A percentile compares a stretch with the other conserved stretches of the same genome.
phyloP scores from a whole-genome alignment of 2,329 filamentous ascomycete genomes.

The Drechslerella dactyloides region DNA sequence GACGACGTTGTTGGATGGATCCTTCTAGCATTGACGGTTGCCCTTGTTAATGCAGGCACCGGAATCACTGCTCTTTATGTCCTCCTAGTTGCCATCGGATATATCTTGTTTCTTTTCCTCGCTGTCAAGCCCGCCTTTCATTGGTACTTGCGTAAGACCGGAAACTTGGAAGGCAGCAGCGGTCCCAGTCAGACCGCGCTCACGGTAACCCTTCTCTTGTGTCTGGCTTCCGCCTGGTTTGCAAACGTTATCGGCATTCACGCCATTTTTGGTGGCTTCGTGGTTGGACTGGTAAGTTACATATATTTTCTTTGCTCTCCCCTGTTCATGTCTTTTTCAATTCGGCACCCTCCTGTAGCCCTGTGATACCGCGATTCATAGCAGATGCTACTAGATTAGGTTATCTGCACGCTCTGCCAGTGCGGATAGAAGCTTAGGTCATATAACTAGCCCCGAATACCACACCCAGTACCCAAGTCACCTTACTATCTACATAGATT shows the following conservation, averaged over 20 bases:
- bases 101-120: conserved; percentile 76
- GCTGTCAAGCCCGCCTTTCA: conserved; percentile 75
- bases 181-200: conserved; percentile 87
- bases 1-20: conserved; percentile 95
- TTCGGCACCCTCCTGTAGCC: neutral
- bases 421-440: no score
- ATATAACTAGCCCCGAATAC: neutral
- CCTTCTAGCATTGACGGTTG: conserved; percentile 87
- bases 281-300: conserved; percentile 66
- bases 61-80: conserved; percentile 85
- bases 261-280: conserved; percentile 90
- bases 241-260: conserved; percentile 90
- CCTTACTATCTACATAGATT: neutral
- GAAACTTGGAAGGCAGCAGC: conserved; percentile 72
- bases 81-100: conserved; percentile 75
- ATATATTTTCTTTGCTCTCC: neutral
- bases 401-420: no score
- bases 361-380: no score
- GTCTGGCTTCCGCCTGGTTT: conserved; percentile 81
- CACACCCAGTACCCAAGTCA: neutral
- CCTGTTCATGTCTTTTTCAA: neutral
- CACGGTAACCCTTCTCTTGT: conserved; percentile 78
- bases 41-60: conserved; percentile 83
- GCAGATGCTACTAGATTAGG: no score
- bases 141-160: conserved; percentile 74